Base-by-base conservation (phyloP, 306 rosid genomes). In the Cucumis cinereus region DNA sequence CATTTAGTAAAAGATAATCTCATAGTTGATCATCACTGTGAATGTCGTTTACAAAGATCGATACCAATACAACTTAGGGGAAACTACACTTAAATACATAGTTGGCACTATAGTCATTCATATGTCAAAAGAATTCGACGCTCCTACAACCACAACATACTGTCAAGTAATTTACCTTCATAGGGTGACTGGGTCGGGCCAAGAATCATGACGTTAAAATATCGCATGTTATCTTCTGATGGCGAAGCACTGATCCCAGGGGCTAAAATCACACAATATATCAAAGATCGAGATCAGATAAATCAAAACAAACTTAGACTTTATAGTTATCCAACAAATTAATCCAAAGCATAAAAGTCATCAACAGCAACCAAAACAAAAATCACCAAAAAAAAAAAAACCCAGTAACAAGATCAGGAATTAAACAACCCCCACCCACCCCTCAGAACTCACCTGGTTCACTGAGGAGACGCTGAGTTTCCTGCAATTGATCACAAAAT, bases 171-270 rank as follows among this genome's bases (percentile, higher is more conserved):
- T 57, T 50, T 81, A 88, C 98, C 98, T 90, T 93, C 98, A 73
- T 91, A 93, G 15, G 98, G 98, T 16, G 98, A 93, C 85, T 93
- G 98, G 7, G 98, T 90, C 0, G 98, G 98, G 72, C 98, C 98
- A 56, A 93, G 98, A 77, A 93, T 93, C 97, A 91, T 93, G 83
- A 91, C 98, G 81, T 93, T 93, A 83, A 93, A 93, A 79, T 93
- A 93, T 12, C 98, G 85, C 98, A 93, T 93, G 80, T 93, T 93
- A 68, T 93, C 98, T 73, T 93, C 98, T 0, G 98, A 93, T 22
- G 98, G 98, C 20, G 97, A 93, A 1, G 98, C 98, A 77, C 98
- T 93, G 77, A 93, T 93, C 53, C 98, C 98, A 19, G 98, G 98
- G 28, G 97, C 98, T 93, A 90, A 79, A 82, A 76, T 66, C 81